Evolutionary conservation across 2,329 filamentous ascomycete species (phyloP), one percentile per base, ranked within the genome.

Genomic region (Ophiostoma montium): DNA sequence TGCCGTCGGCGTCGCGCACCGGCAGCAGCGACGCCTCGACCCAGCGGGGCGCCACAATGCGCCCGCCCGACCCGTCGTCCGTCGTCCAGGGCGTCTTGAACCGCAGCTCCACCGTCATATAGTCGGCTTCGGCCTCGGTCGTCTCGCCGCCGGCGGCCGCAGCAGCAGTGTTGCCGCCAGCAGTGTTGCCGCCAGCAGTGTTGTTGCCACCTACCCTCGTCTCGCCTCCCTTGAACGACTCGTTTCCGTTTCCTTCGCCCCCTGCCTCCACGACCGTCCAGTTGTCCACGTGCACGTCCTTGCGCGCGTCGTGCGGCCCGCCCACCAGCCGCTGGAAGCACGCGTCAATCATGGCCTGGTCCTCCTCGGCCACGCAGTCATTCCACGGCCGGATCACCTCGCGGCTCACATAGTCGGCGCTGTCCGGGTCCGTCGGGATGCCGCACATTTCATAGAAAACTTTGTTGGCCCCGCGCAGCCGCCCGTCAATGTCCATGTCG

Each of bases 371-470:
- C 9, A 74, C 68, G 46, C 67, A 70, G 12, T 58, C 53, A 42
- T 68, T 58, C 65, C 71, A 74, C 0, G 71, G 70, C 48, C 65
- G 65, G 38, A 74, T 57, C 6, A 62, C 57, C 3, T 60, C 57
- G 60, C 13, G 30, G 19, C 6, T 6, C 3, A 3, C 16, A 43
- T 71, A 68, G 12, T 66, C 64, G 48, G 67, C 69, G 11, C 64
- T 58, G 42, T 69, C 68, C 7, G 67, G 64, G 48, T 68, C 69
- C 4, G 13, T 21, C 15, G 65, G 58, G n/a, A 75, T 54, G 3
- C 71, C 71, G 39, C 68, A 74, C 59, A 75, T 65, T 52, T 74
- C 69, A 58, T 68, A 74, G 55, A 75, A 76, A 12, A 72, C 64
- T 16, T 71, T 71, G 56, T 76, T 76, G 7, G 71, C 72, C 21